Percentiles rank a stretch among this genome's conserved stretches.
Conservation (phyloP, 2,329 filamentous ascomycete genomes). For the Ambrosiella cleistominuta region DNA sequence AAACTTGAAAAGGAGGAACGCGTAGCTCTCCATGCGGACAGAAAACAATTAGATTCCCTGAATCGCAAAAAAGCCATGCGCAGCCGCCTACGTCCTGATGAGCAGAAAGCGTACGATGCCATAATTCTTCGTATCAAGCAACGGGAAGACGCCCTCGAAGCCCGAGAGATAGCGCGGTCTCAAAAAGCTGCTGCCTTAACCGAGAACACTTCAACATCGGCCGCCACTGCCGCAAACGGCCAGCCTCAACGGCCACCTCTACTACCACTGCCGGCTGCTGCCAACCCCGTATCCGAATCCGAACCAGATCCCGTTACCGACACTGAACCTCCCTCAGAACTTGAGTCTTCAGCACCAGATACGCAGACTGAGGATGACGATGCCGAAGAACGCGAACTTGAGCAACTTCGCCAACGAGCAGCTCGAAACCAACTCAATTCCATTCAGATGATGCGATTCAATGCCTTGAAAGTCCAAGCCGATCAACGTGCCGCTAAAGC, state of each 20-base stretch:
- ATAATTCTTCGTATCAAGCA: slow-evolving; percentile 1
- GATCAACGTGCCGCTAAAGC: slow-evolving; percentile 3
- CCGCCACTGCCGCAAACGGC: not conserved
- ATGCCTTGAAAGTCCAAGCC: not conserved
- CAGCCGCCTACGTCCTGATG: not conserved
- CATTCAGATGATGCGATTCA: slow-evolving; percentile 7
- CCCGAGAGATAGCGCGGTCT: not conserved
- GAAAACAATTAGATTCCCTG: not conserved
- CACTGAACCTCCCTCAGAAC: slow-evolving; percentile 12
- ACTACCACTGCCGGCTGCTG: not conserved
- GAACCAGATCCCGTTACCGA: slow-evolving; percentile 12
- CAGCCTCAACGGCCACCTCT: not conserved
- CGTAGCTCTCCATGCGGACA: not conserved
- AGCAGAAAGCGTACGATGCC: not conserved
- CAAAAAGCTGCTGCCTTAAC: not conserved
- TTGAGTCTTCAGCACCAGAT: slow-evolving; percentile 11
- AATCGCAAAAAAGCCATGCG: slow-evolving; percentile 6
- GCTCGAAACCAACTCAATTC: slow-evolving; percentile 5
- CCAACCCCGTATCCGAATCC: slow-evolving; percentile 5
- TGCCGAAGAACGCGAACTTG: slow-evolving; percentile 6
- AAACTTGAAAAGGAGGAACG: slow-evolving; percentile 6
- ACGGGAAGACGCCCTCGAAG: not conserved
- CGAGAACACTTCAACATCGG: not conserved
- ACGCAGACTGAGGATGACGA: slow-evolving; percentile 12
- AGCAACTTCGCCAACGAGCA: slow-evolving; percentile 6